Evolutionary conservation across 208 protist genomes (phyloP), one percentile per base, ranked within the genome.

Genomic region (Crithidia acanthocephali): DNA sequence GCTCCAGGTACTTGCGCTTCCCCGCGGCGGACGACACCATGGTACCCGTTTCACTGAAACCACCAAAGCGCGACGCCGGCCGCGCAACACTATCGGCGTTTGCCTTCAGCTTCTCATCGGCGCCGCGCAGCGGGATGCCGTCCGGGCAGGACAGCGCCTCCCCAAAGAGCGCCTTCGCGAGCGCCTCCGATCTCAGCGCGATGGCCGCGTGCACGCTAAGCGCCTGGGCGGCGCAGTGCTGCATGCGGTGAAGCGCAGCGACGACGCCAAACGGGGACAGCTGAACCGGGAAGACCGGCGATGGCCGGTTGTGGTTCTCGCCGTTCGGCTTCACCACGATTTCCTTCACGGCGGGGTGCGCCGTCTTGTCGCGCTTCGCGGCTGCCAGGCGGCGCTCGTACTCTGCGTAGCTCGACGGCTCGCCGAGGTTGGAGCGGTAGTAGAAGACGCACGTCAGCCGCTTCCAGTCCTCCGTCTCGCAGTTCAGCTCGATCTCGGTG

Each of bases 371-470:
- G 37, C 59, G 51, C 64, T 74, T 62, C 4, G 88, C 86, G 2
- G 63, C 63, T 20, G 61, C 51, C 44, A 94, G 72, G 5, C 91
- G 85, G 7, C 91, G 82, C 40, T 47, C 20, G 73, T 97, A 97
- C 67, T 94, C 85, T 5, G 72, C 77, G 58, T 94, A 86, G 61
- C 85, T 87, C 2, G 67, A 42, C 9, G 86, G 79, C 68, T 95
- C 90, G 2, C 93, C 93, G 0, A 97, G 76, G 9, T 77, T 60
- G 5, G 83, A 72, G 62, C 93, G 86, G 72, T 95, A 97, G 77
- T 97, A 97, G 62, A 96, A 95, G 4, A 97, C 93, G 71, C 93
- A 96, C 2, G 90, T 92, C 10, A 97, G 77, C 25, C 93, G 61
- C 53, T 60, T 69, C 90, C 93, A 97, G 52, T 85, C 59, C 57